A percentile compares a stretch with the other conserved stretches of the same genome.
Evolutionary conservation across 306 rosid species (phyloP).

Genomic region (Begonia peltatifolia): DNA sequence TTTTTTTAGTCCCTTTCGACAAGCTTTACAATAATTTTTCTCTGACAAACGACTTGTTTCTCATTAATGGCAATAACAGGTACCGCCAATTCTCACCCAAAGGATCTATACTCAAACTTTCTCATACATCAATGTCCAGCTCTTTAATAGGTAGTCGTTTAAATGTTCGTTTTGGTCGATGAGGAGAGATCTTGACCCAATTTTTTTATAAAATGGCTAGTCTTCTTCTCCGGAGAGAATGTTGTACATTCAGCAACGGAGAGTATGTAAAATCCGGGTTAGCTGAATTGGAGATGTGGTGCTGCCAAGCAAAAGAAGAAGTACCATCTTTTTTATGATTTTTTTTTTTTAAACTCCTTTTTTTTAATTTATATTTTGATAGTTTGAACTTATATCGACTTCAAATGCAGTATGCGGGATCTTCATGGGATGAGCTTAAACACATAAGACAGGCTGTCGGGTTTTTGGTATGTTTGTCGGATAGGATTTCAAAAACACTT

Average conservation of each 20-base stretch:
- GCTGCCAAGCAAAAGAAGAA: conserved; percentile 96
- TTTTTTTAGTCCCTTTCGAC: too few species aligned
- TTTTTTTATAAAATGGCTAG: conserved; percentile 21
- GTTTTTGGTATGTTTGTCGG: conserved; percentile 55
- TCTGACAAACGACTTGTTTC: too few species aligned
- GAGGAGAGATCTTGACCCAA: background rate
- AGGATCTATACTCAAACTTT: conserved; percentile 79
- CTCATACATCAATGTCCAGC: conserved; percentile 91
- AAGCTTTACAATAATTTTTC: too few species aligned
- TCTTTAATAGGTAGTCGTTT: conserved; percentile 66
- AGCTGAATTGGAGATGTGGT: conserved; percentile 97
- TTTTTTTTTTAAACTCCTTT: background rate
- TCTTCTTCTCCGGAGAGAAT: conserved; percentile 96
- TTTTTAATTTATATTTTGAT: background rate
- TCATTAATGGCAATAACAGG: conserved; percentile 47
- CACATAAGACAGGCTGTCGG: conserved; percentile 99
- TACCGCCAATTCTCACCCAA: conserved; percentile 85
- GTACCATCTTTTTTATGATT: conserved; percentile 15
- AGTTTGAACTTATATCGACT: background rate
- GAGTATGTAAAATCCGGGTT: conserved; percentile 96
- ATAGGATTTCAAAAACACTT: too few species aligned
- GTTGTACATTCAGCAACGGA: conserved; percentile 98
- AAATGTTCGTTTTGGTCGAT: conserved; percentile 8
- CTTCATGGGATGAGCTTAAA: conserved; percentile 98
- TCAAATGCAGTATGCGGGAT: conserved; percentile 78